phyloP scores from a whole-genome alignment of 768 basidiomycete species.

The Agrocybe pediades region DNA sequence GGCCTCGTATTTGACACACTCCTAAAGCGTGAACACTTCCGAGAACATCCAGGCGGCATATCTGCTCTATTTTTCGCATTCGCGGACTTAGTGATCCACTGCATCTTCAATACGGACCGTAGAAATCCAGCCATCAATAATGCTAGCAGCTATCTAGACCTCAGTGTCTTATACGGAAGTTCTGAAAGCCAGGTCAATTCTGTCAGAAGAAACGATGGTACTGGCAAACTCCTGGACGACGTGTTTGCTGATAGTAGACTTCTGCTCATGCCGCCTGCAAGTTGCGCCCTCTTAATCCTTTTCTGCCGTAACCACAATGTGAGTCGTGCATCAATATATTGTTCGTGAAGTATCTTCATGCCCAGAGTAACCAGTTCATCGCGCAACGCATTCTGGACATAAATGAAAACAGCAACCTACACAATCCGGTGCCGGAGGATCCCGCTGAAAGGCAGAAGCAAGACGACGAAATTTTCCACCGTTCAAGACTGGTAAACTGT shows the following conservation, averaged over 20 bases:
- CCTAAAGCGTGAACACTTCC: slow-evolving; percentile 50
- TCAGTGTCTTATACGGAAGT: slow-evolving; percentile 74
- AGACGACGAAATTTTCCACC: slow-evolving; percentile 79
- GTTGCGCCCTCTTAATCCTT: slow-evolving; percentile 67
- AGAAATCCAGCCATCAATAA: slow-evolving; percentile 56
- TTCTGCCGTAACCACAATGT: slow-evolving; percentile 78
- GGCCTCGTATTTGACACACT: slow-evolving; percentile 73
- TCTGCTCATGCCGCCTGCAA: slow-evolving; percentile 72
- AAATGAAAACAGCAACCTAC: slow-evolving; percentile 62
- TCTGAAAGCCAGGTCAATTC: slow-evolving; percentile 44
- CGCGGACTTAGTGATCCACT: slow-evolving; percentile 75
- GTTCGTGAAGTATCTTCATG: slow-evolving; percentile 9
- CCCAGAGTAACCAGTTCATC: slow-evolving; percentile 69
- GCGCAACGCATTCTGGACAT: slow-evolving; percentile 67
- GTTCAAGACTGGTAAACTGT: slow-evolving; percentile 73
- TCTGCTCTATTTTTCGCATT: slow-evolving; percentile 79
- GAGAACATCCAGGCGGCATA: slow-evolving; percentile 66
- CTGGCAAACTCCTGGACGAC: slow-evolving; percentile 68
- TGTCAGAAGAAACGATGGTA: slow-evolving; percentile 65
- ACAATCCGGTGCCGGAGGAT: slow-evolving; percentile 19
- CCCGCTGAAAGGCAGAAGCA: slow-evolving; percentile 39
- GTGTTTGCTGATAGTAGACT: slow-evolving; percentile 69
- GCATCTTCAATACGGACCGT: slow-evolving; percentile 62
- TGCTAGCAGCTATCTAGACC: slow-evolving; percentile 73
- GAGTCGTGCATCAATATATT: slow-evolving; percentile 19